phyloP scores from a whole-genome alignment of 352 stramenopile genomes.

The Pythium myriotylum region DNA sequence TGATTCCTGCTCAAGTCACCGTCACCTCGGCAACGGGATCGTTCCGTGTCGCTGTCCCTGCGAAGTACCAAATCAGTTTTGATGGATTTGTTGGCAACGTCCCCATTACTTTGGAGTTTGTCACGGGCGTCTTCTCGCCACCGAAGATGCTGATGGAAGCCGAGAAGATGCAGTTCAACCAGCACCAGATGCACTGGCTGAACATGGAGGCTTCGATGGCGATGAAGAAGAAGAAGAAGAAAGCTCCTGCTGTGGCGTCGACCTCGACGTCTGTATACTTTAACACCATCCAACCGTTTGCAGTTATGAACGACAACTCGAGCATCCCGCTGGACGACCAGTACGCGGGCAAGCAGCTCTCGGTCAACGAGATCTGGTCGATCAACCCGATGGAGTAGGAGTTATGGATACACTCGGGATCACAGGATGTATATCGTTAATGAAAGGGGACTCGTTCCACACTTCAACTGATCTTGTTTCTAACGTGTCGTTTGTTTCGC shows the following conservation, averaged over 20 bases:
- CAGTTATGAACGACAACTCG: slow-evolving; percentile 29
- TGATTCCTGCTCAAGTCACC: slow-evolving; percentile 20
- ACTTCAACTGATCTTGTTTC: slow-evolving; percentile 20
- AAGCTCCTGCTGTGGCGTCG: slow-evolving; percentile 20
- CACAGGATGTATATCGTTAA: slow-evolving; percentile 3
- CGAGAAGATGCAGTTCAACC: slow-evolving; percentile 12
- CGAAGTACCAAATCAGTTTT: slow-evolving; percentile 28
- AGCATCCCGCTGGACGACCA: slow-evolving; percentile 34
- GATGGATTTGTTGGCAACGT: slow-evolving; percentile 28
- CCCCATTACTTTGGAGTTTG: slow-evolving; percentile 32
- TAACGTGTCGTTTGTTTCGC: slow-evolving; percentile 16
- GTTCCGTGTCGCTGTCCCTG: slow-evolving; percentile 27
- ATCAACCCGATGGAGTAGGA: slow-evolving; percentile 33
- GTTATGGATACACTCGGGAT: slow-evolving; percentile 13
- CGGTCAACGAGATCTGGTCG: slow-evolving; percentile 1
- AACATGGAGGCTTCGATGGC: slow-evolving; percentile 28
- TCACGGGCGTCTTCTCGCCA: slow-evolving; percentile 26
- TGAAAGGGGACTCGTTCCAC: neutral
- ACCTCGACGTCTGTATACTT: slow-evolving; percentile 29
- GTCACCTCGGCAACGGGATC: slow-evolving; percentile 17
- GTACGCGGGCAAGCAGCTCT: slow-evolving; percentile 29
- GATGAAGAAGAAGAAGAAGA: slow-evolving; percentile 34
- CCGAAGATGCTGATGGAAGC: slow-evolving; percentile 29
- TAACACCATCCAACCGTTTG: slow-evolving; percentile 33
- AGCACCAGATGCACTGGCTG: slow-evolving; percentile 20